Base-by-base conservation (phyloP, 2,329 filamentous ascomycete genomes). In the Bipolaris cookei region DNA sequence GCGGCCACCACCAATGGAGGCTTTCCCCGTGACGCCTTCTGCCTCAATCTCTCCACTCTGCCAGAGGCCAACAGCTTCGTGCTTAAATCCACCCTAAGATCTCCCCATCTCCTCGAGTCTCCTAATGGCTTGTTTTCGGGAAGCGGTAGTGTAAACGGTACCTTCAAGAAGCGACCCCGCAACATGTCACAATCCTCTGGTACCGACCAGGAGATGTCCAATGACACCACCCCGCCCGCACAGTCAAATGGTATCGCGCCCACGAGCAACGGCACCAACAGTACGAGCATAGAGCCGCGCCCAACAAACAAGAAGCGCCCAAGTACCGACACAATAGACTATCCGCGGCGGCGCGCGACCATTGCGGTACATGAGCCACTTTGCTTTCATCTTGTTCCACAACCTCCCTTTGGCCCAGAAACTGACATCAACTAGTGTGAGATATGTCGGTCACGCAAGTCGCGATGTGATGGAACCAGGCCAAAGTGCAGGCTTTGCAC, bases 401-500 rank as follows among this genome's bases (percentile, higher is more conserved):
- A 16, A 5, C 11, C 18, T 30, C 16, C 4, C 21, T 16, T 25
- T 21, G 2, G 11, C 41, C 18, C 38, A 37, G 28, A 41, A 41
- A 65, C 73, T 76, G 61, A 76, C 69, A 14, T 20, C n/a, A 46
- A 52, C 13, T 59, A 92, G 89, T 93, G 90, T 76, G 90, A 93
- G 72, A 90, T 92, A 56, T 92, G 90, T 71, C 88, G 90, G 16
- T 91, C 90, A 34, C 84, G 90, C 66, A 93, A 93, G 72, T 92
- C 89, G 58, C 84, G 90, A 61, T 92, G 90, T 75, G 90, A 92
- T 73, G 90, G 90, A 51, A 89, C 84, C 8, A 88, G 91, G 65
- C 91, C 91, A 42, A 94, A 92, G 76, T 95, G 91, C 79, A 90
- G 91, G 75, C 86, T 95, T 34, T 95, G 91, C 77, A 87, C 88